phyloP scores from a whole-genome alignment of 2,329 filamentous ascomycete species.

The Parastagonospora avenae region DNA sequence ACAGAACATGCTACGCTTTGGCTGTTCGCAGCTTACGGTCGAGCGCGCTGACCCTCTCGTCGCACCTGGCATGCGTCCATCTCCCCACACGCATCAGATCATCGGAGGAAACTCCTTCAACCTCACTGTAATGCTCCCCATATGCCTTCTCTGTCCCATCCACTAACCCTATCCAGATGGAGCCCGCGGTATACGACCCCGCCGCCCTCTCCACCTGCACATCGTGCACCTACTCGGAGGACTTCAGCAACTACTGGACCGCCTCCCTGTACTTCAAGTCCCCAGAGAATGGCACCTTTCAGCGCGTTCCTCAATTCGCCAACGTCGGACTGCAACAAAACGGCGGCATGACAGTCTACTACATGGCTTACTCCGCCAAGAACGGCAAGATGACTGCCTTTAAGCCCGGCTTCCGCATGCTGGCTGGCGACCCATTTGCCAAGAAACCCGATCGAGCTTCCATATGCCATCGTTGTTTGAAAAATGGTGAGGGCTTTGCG shows the following conservation, averaged over 20 bases:
- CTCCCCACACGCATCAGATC: conserved; percentile 40
- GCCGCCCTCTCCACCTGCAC: conserved; percentile 34
- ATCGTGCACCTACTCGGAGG: conserved; percentile 36
- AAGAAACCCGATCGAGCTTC: conserved; percentile 25
- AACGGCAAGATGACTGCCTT: conserved; percentile 67
- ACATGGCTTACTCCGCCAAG: conserved; percentile 71
- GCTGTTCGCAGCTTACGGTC: conserved; percentile 42
- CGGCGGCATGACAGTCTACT: conserved; percentile 63
- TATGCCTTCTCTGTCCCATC: neutral
- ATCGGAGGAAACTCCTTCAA: conserved; percentile 42
- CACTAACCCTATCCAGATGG: conserved; percentile 29
- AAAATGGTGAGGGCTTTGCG: conserved; percentile 25
- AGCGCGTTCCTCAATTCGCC: conserved; percentile 37
- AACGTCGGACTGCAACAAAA: conserved; percentile 38
- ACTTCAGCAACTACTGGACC: conserved; percentile 42
- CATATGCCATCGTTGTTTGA: conserved; percentile 27
- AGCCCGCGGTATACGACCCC: conserved; percentile 31
- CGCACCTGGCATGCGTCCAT: conserved; percentile 28
- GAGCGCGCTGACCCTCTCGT: conserved; percentile 61
- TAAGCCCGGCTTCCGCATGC: conserved; percentile 71
- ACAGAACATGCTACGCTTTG: conserved; percentile 44
- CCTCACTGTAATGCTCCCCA: conserved; percentile 22
- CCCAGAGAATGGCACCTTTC: conserved; percentile 40
- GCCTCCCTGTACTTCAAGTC: conserved; percentile 39
- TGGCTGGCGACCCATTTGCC: conserved; percentile 63